Percentiles rank a stretch among this genome's conserved stretches.
Evolutionary conservation across 2,329 filamentous ascomycete species (phyloP).

Genomic region (Aspergillus niger): DNA sequence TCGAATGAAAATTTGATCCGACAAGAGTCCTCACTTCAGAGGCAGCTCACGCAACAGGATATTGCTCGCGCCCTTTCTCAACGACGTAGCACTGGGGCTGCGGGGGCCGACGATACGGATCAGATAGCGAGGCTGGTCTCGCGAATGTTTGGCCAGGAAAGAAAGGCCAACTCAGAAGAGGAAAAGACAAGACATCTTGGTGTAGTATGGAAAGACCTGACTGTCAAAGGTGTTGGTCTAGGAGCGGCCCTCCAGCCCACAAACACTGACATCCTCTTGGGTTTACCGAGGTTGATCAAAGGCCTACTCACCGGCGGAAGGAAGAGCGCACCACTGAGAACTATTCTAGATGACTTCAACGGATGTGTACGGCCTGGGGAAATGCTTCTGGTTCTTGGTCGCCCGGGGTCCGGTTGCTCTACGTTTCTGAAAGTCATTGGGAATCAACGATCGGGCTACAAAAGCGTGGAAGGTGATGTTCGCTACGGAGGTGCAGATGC

Average conservation of each 20-base stretch:
- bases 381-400: conserved; percentile 45
- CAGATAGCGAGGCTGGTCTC: conserved; percentile 59
- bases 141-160: conserved; percentile 67
- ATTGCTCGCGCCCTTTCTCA: conserved; percentile 28
- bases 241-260: conserved; percentile 64
- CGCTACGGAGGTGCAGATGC: conserved; percentile 59
- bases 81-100: conserved; percentile 27
- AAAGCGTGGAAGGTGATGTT: conserved; percentile 58
- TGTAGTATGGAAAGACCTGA: conserved; percentile 69
- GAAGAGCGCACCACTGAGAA: conserved; percentile 56
- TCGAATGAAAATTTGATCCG: background rate
- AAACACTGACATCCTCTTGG: conserved; percentile 58
- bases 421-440: conserved; percentile 82
- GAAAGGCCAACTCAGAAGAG: conserved; percentile 67
- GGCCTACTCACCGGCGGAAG: conserved; percentile 42
- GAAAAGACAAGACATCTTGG: conserved; percentile 70
- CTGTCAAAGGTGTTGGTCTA: conserved; percentile 69
- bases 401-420: conserved; percentile 61
- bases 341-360: conserved; percentile 66
- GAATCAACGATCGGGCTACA: conserved; percentile 65
- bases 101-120: conserved; percentile 32
- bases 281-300: conserved; percentile 50
- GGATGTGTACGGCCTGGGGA: conserved; percentile 45
- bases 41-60: conserved; percentile 19
- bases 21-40: background rate